A percentile compares a stretch with the other conserved stretches of the same genome.
These are phyloP conservation scores for Straminergon stramineum DNA, from an alignment of 225 moss, liverwort and hornwort genomes.

Conservation along the genomic window DNA sequence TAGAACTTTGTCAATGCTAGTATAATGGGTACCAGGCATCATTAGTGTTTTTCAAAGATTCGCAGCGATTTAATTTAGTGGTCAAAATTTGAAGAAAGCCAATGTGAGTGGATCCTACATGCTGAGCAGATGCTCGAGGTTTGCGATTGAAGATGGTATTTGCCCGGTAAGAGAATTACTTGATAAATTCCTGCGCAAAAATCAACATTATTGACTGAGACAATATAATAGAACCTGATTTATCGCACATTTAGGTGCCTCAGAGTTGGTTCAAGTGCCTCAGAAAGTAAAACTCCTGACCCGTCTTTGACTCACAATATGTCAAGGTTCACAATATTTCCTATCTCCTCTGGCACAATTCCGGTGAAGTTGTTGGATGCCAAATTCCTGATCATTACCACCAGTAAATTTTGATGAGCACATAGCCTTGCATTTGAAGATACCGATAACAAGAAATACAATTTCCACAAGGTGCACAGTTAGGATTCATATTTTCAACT, in stretches of 20 bases:
- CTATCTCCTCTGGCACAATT: conserved; percentile 40
- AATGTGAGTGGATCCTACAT: conserved; percentile 15
- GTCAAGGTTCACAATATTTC: conserved; percentile 51
- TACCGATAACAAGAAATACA: not conserved
- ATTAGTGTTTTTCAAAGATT: not conserved
- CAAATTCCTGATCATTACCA: conserved; percentile 28
- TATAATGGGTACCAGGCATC: not conserved
- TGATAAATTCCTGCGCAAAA: conserved; percentile 34
- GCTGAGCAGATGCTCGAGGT: conserved; percentile 63
- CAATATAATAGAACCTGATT: not conserved
- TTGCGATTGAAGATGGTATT: conserved; percentile 61
- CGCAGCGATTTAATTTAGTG: not conserved
- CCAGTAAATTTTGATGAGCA: not conserved
- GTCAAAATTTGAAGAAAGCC: not conserved
- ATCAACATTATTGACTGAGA: not conserved
- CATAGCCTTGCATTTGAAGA: not conserved
- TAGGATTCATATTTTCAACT: not conserved
- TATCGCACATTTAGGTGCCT: not conserved
- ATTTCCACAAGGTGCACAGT: not conserved
- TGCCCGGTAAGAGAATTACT: conserved; percentile 22
- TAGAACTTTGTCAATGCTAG: not conserved
- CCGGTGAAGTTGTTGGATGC: conserved; percentile 48
- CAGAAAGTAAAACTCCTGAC: not conserved
- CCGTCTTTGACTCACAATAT: conserved; percentile 18
- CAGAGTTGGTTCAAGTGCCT: not conserved